These are phyloP conservation scores for Claviceps paspali DNA, from an alignment of 2,329 filamentous ascomycete genomes.

Conservation along the genomic window DNA sequence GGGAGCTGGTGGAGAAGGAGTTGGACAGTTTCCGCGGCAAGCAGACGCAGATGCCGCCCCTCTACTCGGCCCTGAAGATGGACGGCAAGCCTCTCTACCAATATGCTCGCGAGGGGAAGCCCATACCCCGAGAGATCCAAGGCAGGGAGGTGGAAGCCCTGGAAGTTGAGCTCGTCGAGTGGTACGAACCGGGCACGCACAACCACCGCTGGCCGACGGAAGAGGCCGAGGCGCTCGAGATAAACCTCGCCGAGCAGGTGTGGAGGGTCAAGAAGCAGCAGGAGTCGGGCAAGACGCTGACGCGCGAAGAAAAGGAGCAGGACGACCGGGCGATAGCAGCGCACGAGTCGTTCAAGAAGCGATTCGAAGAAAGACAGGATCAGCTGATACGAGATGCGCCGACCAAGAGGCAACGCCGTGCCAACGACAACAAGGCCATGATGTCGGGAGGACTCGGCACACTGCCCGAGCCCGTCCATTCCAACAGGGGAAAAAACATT, in stretches of 20 bases:
- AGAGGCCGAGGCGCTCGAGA: conserved; percentile 62
- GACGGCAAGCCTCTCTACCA: conserved; percentile 92
- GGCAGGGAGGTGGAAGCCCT: conserved; percentile 63
- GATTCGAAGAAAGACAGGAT: conserved; percentile 42
- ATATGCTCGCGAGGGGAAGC: conserved; percentile 80
- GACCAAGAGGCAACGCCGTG: conserved; percentile 16
- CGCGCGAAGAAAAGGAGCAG: conserved; percentile 37
- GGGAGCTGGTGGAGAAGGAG: conserved; percentile 60
- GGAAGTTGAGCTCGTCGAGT: conserved; percentile 70
- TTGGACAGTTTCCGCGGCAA: conserved; percentile 63
- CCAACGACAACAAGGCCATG: conserved; percentile 22
- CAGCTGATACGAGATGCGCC: conserved; percentile 37
- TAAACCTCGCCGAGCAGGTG: conserved; percentile 58
- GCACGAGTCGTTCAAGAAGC: conserved; percentile 41
- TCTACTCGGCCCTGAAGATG: conserved; percentile 87
- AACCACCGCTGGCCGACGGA: conserved; percentile 63
- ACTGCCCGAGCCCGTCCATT: conserved; percentile 28
- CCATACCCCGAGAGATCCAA: conserved; percentile 73
- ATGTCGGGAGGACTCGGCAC: conserved; percentile 44
- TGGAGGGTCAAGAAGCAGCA: conserved; percentile 47
- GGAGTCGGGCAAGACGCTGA: conserved; percentile 31
- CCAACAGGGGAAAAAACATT: conserved; percentile 33
- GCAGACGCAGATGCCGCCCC: conserved; percentile 77
- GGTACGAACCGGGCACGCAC: conserved; percentile 69
- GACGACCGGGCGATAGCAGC: conserved; percentile 39